phyloP scores from a whole-genome alignment of 73 alveolate species.

The Stentor coeruleus region DNA sequence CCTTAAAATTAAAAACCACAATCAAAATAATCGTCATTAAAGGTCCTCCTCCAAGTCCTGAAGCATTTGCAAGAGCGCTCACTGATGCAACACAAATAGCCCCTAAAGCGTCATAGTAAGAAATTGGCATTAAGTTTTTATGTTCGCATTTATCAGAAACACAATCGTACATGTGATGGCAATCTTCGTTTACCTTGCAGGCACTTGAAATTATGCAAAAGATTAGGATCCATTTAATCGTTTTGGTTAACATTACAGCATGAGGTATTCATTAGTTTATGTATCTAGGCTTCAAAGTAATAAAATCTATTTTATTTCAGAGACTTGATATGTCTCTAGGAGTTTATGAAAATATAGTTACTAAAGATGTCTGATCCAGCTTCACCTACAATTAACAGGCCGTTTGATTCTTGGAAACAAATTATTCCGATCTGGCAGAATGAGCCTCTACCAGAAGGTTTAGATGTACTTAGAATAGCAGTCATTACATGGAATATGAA shows the following conservation, averaged over 20 bases:
- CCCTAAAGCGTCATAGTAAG: background rate
- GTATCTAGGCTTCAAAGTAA: too few species aligned
- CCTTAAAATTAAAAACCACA: background rate
- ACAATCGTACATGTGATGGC: background rate
- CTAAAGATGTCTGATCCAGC: too few species aligned
- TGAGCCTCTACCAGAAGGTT: background rate
- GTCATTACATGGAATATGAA: background rate
- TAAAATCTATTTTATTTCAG: too few species aligned
- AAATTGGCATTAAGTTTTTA: background rate
- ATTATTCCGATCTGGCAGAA: background rate
- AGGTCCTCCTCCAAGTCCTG: constrained; percentile 25
- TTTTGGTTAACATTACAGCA: too few species aligned
- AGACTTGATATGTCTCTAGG: too few species aligned
- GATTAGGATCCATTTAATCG: background rate
- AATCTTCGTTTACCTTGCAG: background rate
- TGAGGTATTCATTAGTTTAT: too few species aligned
- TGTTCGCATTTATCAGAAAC: background rate
- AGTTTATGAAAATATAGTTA: too few species aligned
- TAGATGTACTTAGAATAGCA: background rate
- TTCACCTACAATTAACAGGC: too few species aligned
- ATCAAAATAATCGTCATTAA: background rate
- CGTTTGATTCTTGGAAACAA: background rate
- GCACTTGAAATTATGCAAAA: background rate
- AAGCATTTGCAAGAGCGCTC: constrained; percentile 22
- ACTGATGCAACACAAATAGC: background rate